These are phyloP conservation scores for Candida ipomoeae DNA, from an alignment of 805 yeast species.

Conservation along the genomic window DNA sequence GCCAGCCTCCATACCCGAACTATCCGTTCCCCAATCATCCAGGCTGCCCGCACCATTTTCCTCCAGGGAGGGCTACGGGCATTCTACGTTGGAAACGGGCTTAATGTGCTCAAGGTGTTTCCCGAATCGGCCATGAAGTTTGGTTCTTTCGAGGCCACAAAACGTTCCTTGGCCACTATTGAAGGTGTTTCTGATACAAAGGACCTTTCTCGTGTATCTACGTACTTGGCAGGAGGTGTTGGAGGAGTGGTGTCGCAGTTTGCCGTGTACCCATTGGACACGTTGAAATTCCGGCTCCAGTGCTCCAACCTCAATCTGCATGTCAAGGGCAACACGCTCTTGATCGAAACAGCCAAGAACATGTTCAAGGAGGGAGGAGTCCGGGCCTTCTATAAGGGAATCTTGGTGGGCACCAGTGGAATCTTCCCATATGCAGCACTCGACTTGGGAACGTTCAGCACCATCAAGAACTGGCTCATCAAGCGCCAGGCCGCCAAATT, in stretches of 20 bases:
- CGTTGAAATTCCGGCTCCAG: slow-evolving; percentile 87
- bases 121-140: slow-evolving; percentile 98
- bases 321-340: slow-evolving; percentile 56
- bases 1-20: slow-evolving; percentile 27
- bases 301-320: slow-evolving; percentile 76
- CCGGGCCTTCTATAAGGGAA: slow-evolving; percentile 77
- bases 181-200: slow-evolving; percentile 74
- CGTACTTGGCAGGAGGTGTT: slow-evolving; percentile 90
- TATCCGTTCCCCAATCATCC: slow-evolving; percentile 68
- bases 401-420: slow-evolving; percentile 87
- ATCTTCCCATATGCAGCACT: slow-evolving; percentile 97
- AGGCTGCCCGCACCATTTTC: slow-evolving; percentile 79
- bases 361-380: slow-evolving; percentile 82
- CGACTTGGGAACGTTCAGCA: slow-evolving; percentile 89
- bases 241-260: slow-evolving; percentile 95
- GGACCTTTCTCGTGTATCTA: slow-evolving; percentile 68
- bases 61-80: slow-evolving; percentile 83
- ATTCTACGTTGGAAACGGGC: slow-evolving; percentile 93
- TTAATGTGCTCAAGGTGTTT: slow-evolving; percentile 87
- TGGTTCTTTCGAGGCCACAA: slow-evolving; percentile 89
- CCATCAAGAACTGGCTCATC: slow-evolving; percentile 74
- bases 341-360: slow-evolving; percentile 64
- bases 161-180: slow-evolving; percentile 62
- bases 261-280: slow-evolving; percentile 92
- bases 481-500: slow-evolving; percentile 53